Base-by-base conservation (phyloP, 208 protist genomes). In the Trypanosomatidae sp. region DNA sequence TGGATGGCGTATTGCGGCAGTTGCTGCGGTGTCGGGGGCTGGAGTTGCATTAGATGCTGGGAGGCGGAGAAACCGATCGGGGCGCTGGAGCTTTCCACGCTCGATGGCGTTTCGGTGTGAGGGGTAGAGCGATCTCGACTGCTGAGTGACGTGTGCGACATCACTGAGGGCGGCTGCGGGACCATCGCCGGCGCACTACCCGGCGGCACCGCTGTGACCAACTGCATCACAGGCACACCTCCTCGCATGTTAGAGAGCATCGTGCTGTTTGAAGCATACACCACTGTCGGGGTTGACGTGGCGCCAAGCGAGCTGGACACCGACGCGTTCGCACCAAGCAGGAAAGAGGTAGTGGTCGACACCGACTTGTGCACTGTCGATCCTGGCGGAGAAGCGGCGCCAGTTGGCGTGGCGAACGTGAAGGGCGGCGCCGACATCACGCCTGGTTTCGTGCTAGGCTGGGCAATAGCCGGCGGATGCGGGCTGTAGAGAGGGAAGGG, bases 151-250 rank as follows among this genome's bases (percentile, higher is more conserved):
- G 69, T 46, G 53, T 79, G 69, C 25, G 75, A 79, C 25, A 65
- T 39, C 44, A 58, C 25, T 22, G 52, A 60, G n/a, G n/a, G 55
- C 59, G 46, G 74, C 68, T 79, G 74, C 8, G 50, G 68, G 13
- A 65, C n/a, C 62, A 79, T 64, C 22, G 47, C 39, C 2, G 67
- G 17, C 9, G 58, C 3, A 17, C 49, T 47, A n/a, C 46, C 1
- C 36, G 66, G 67, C 6, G 73, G 66, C 13, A 52, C 28, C 17
- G 73, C 39, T 1, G 73, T 46, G 43, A 69, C 68, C 12, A 78
- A 13, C 49, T 78, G 73, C 73, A 78, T 73, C 15, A 78, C 47
- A 6, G 73, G 73, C 33, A 78, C 41, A 10, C 73, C 73, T 13
- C 46, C 55, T 1, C 60, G 66, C 56, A 78, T 73, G 13, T 59